phyloP scores from a whole-genome alignment of 164 flowering plant species.

The Chloranthus sessilifolius region DNA sequence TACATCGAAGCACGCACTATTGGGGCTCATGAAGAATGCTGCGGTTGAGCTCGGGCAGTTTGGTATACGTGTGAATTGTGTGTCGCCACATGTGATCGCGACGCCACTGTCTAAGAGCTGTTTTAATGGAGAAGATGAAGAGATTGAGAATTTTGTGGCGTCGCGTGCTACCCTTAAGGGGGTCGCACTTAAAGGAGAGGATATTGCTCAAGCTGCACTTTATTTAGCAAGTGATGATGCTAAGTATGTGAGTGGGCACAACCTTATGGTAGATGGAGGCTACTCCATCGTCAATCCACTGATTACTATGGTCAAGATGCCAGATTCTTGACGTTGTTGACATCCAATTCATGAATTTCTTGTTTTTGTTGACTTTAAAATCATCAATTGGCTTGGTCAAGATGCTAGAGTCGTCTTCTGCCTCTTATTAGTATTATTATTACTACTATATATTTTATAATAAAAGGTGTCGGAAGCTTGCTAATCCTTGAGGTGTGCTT shows the following conservation, averaged over 20 bases:
- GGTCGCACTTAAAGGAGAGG: not conserved
- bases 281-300: not conserved
- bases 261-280: not conserved
- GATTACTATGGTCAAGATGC: not conserved
- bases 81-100: slow-evolving; percentile 24
- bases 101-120: slow-evolving; percentile 17
- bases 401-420: no score
- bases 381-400: no score
- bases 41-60: slow-evolving; percentile 37
- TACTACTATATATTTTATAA: no score
- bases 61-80: slow-evolving; percentile 43
- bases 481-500: no score
- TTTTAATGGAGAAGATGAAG: not conserved
- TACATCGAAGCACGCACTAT: slow-evolving; percentile 38
- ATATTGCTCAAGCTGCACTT: not conserved
- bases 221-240: not conserved
- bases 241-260: not conserved
- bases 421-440: no score
- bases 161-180: not conserved
- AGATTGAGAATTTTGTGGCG: not conserved
- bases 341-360: no score
- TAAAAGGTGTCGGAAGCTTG: no score
- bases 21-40: slow-evolving; percentile 30
- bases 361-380: no score
- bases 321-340: no score